Evolutionary conservation across 306 rosid species (phyloP).

Genomic region (Malus orientalis): DNA sequence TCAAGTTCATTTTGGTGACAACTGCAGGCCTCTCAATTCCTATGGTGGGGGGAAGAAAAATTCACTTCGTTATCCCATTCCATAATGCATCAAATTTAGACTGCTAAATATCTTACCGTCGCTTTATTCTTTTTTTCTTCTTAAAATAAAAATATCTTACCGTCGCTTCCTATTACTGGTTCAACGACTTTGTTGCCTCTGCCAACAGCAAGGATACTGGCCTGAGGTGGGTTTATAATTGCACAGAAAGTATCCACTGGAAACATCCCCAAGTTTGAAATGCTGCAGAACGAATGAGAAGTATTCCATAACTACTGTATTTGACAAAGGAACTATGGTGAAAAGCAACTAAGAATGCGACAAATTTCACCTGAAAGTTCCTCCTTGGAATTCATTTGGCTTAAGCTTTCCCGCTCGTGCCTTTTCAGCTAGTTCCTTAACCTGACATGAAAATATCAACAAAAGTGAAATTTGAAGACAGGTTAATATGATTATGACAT

Average conservation of each 20-base stretch:
- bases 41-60: conserved; percentile 17
- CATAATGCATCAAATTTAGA: conserved; percentile 7
- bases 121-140: conserved; percentile 14
- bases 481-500: background rate
- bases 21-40: conserved; percentile 78
- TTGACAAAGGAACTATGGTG: conserved; percentile 4
- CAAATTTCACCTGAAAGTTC: conserved; percentile 77
- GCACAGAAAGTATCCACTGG: conserved; percentile 95
- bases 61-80: conserved; percentile 18
- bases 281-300: conserved; percentile 51
- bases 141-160: conserved; percentile 26
- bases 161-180: conserved; percentile 67
- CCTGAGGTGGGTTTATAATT: conserved; percentile 97
- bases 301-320: conserved; percentile 15
- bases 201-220: conserved; percentile 95
- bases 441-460: conserved; percentile 31
- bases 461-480: background rate
- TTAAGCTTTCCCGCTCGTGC: conserved; percentile 82
- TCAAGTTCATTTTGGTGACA: conserved; percentile 66
- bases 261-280: conserved; percentile 98
- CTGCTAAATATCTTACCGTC: conserved; percentile 48
- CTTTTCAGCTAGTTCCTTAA: conserved; percentile 85
- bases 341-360: conserved; percentile 11
- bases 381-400: conserved; percentile 95
- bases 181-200: conserved; percentile 91